Evolutionary conservation across 2,329 filamentous ascomycete genomes (phyloP).

Genomic region (Diaporthe sp.): DNA sequence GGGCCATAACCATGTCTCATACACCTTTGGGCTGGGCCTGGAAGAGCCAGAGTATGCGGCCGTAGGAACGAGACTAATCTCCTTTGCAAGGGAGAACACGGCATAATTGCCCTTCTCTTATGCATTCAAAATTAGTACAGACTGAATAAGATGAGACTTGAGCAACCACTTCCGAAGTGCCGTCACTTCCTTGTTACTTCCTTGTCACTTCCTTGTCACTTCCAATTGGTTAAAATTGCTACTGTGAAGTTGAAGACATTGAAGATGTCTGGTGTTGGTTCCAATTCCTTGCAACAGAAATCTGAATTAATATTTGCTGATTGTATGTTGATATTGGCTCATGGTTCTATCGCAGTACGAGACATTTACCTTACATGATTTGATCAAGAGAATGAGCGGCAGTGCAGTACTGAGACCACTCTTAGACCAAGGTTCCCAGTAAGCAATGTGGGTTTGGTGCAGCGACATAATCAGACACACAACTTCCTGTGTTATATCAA

Average conservation of each 20-base stretch:
- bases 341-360: neutral
- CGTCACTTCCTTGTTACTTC: neutral
- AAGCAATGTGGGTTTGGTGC: neutral
- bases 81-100: conserved; percentile 22
- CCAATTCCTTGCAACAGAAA: neutral
- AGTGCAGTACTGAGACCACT: neutral
- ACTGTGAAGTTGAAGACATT: neutral
- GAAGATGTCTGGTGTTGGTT: neutral
- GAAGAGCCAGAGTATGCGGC: conserved; percentile 38
- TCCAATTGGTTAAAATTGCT: neutral
- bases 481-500: neutral
- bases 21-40: conserved; percentile 42
- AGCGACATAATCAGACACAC: neutral
- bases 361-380: neutral
- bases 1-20: conserved; percentile 44
- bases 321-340: neutral
- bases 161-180: neutral
- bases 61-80: conserved; percentile 31
- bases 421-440: neutral
- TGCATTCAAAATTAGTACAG: neutral
- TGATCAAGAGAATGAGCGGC: neutral
- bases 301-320: neutral
- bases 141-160: neutral
- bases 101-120: neutral
- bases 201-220: neutral